Evolutionary conservation across 768 basidiomycete genomes (phyloP).

Genomic region (Phylloporus scabripes): DNA sequence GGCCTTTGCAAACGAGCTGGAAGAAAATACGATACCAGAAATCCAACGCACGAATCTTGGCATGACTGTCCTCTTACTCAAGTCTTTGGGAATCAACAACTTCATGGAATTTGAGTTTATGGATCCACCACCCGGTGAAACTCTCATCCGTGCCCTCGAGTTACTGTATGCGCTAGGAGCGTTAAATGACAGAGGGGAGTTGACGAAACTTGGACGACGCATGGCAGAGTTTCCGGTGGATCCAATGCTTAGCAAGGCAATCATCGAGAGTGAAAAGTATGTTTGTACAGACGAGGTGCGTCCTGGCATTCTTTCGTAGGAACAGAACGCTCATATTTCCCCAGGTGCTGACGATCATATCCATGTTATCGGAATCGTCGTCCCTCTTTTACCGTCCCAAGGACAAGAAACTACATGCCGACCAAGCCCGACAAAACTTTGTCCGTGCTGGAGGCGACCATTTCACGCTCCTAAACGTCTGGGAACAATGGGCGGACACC

Average conservation of each 20-base stretch:
- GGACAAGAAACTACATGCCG: conserved; percentile 96
- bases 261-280: conserved; percentile 93
- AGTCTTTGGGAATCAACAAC: conserved; percentile 97
- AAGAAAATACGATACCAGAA: conserved; percentile 96
- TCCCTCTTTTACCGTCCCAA: conserved; percentile 97
- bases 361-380: conserved; percentile 94
- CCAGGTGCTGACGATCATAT: conserved; percentile 91
- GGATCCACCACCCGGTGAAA: conserved; percentile 97
- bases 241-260: conserved; percentile 94
- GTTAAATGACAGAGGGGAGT: conserved; percentile 90
- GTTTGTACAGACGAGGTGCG: conserved; percentile 90
- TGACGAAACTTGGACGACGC: conserved; percentile 93
- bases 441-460: conserved; percentile 94
- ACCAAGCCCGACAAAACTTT: conserved; percentile 97
- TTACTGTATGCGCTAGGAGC: conserved; percentile 93
- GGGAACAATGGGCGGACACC: conserved; percentile 99
- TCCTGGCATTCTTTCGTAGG: neutral
- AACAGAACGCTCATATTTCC: neutral
- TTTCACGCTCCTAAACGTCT: conserved; percentile 95
- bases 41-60: conserved; percentile 98
- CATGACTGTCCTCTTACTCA: conserved; percentile 91
- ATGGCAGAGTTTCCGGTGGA: conserved; percentile 99
- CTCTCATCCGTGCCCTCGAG: conserved; percentile 91
- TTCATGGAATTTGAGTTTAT: conserved; percentile 98
- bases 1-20: conserved; percentile 94